Percentiles rank a stretch among this genome's conserved stretches.
phyloP scores from a whole-genome alignment of 345 rosid genomes.

The Boechera divaricarpa region DNA sequence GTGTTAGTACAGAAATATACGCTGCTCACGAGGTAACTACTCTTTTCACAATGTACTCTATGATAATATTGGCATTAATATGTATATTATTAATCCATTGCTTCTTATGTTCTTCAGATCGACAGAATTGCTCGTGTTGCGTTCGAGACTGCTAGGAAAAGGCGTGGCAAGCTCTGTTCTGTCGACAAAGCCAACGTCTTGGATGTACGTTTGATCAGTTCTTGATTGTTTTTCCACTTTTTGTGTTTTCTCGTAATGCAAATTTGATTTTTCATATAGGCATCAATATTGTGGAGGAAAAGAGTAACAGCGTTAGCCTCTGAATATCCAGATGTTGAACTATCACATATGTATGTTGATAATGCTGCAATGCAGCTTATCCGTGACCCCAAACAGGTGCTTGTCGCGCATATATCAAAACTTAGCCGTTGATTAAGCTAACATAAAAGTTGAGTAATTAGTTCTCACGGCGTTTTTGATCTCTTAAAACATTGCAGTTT shows the following conservation, averaged over 20 bases:
- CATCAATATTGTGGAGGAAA: slow-evolving; percentile 92
- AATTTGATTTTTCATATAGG: slow-evolving; percentile 46
- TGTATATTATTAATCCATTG: slow-evolving; percentile 3
- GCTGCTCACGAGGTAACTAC: slow-evolving; percentile 72
- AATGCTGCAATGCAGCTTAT: slow-evolving; percentile 99
- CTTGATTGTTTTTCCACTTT: background rate
- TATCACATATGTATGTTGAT: slow-evolving; percentile 97
- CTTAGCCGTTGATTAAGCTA: slow-evolving; percentile 21
- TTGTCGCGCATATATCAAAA: slow-evolving; percentile 15
- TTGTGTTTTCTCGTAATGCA: background rate
- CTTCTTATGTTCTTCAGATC: slow-evolving; percentile 52
- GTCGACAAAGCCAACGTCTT: slow-evolving; percentile 98
- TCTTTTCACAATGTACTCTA: background rate
- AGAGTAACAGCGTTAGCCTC: slow-evolving; percentile 71
- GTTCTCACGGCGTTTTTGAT: background rate
- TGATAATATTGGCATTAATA: background rate
- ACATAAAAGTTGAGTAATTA: background rate
- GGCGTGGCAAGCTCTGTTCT: slow-evolving; percentile 82
- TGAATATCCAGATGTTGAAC: slow-evolving; percentile 94
- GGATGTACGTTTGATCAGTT: slow-evolving; percentile 57
- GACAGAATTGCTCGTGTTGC: slow-evolving; percentile 98
- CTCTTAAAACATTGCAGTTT: slow-evolving; percentile 63
- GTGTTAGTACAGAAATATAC: slow-evolving; percentile 88
- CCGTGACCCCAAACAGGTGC: slow-evolving; percentile 95
- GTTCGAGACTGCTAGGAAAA: slow-evolving; percentile 88